Evolutionary conservation across 345 rosid genomes (phyloP).

Genomic region (Linum tenue): DNA sequence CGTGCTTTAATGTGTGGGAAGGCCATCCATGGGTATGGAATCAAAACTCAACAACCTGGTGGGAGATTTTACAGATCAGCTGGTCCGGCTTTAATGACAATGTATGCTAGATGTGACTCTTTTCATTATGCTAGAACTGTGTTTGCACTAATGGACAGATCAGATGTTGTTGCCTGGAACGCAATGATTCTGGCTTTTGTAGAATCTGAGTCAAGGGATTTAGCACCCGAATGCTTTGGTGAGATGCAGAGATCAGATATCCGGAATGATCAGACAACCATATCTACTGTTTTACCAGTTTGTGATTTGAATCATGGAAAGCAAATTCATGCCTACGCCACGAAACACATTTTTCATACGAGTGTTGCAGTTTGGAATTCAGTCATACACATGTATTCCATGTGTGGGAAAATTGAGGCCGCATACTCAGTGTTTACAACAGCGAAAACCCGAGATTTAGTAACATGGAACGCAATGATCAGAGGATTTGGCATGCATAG

Average conservation of each 20-base stretch:
- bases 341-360: conserved; percentile 13
- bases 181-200: conserved; percentile 24
- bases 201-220: conserved; percentile 18
- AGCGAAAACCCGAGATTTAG: conserved; percentile 23
- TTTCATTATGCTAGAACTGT: conserved; percentile 21
- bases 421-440: conserved; percentile 21
- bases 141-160: conserved; percentile 30
- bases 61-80: conserved; percentile 23
- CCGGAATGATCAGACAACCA: conserved; percentile 24
- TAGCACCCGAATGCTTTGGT: conserved; percentile 25
- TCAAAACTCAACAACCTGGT: conserved; percentile 12
- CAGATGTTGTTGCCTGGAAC: conserved; percentile 9
- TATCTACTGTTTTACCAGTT: conserved; percentile 27
- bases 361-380: conserved; percentile 28
- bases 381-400: conserved; percentile 35
- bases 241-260: conserved; percentile 22
- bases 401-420: conserved; percentile 21
- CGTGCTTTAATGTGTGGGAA: conserved; percentile 22
- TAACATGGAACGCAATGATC: conserved; percentile 40
- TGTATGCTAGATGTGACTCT: conserved; percentile 27
- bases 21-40: conserved; percentile 30
- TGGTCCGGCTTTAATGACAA: conserved; percentile 29
- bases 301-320: conserved; percentile 28
- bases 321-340: conserved; percentile 26
- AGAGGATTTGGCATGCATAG: conserved; percentile 35